Conservation (phyloP, 2,329 filamentous ascomycete genomes). For the Talaromyces sp. region DNA sequence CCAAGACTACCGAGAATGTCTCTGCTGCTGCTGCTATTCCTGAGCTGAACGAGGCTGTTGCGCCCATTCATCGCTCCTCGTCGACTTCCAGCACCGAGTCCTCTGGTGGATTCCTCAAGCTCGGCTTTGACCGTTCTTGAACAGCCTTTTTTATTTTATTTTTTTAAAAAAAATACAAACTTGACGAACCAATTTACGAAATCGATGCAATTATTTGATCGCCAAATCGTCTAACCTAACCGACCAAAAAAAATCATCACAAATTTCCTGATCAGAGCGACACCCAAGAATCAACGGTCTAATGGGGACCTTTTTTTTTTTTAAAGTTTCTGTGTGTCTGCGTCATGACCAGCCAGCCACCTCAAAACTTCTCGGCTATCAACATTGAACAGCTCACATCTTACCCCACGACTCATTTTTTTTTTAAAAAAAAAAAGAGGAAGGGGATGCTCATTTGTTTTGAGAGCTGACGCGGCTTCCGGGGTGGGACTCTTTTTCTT, state of each 20-base stretch:
- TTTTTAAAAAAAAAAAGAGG: no score
- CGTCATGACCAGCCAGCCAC: not conserved
- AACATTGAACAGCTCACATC: not conserved
- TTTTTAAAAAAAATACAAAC: not conserved
- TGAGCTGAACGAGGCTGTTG: not conserved
- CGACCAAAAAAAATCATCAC: not conserved
- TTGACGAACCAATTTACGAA: not conserved
- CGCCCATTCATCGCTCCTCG: conserved; percentile 6
- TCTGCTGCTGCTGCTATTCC: not conserved
- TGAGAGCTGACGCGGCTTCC: not conserved
- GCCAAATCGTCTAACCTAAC: no score
- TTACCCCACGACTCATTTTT: not conserved
- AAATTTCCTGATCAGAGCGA: not conserved
- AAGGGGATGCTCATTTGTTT: not conserved
- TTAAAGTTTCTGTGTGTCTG: conserved; percentile 5
- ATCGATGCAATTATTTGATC: no score
- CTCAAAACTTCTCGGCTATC: not conserved
- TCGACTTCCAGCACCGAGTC: conserved; percentile 10
- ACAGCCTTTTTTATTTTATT: not conserved
- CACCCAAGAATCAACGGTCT: not conserved
- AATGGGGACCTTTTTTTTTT: not conserved
- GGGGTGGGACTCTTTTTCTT: not conserved
- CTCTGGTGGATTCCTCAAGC: conserved; percentile 10
- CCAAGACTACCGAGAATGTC: not conserved
- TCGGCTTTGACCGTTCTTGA: conserved; percentile 12